These are phyloP conservation scores for Cordyceps farinosa DNA, from an alignment of 2,329 filamentous ascomycete species.

Conservation along the genomic window DNA sequence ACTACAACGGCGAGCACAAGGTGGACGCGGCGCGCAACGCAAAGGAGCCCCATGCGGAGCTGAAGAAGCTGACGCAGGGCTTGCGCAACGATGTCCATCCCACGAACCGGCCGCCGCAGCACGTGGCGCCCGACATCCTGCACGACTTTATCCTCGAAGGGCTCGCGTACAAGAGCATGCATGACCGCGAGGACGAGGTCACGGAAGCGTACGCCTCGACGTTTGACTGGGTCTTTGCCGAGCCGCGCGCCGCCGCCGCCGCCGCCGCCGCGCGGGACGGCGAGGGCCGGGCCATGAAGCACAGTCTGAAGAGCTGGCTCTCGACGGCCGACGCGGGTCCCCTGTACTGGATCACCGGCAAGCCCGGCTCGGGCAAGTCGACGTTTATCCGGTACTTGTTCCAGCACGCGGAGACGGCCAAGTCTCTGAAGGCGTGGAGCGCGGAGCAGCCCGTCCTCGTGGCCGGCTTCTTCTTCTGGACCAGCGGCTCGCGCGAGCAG, in stretches of 20 bases:
- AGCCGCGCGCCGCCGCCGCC: background rate
- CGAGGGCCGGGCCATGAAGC: conserved; percentile 6
- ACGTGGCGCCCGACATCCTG: conserved; percentile 24
- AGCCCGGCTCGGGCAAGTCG: conserved; percentile 46
- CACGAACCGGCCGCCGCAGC: background rate
- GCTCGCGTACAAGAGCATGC: conserved; percentile 32
- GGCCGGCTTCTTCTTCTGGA: conserved; percentile 46
- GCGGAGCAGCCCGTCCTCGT: conserved; percentile 27
- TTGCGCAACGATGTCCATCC: background rate
- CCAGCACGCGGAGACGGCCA: conserved; percentile 21
- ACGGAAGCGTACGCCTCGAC: conserved; percentile 31
- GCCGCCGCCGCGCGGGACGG: background rate
- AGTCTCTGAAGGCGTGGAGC: conserved; percentile 27
- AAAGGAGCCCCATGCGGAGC: background rate
- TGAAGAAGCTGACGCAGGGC: background rate
- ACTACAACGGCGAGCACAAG: conserved; percentile 2
- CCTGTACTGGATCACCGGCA: conserved; percentile 38
- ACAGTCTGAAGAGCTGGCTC: conserved; percentile 29
- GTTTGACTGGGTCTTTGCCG: conserved; percentile 36
- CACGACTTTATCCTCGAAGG: conserved; percentile 32
- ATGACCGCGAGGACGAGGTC: conserved; percentile 30
- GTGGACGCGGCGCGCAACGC: background rate
- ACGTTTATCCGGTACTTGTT: conserved; percentile 41
- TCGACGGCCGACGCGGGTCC: conserved; percentile 21
- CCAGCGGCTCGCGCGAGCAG: conserved; percentile 36